Evolutionary conservation across 2,329 filamentous ascomycete species (phyloP), one percentile per base, ranked within the genome.

Genomic region (Coleophoma cylindrospora): DNA sequence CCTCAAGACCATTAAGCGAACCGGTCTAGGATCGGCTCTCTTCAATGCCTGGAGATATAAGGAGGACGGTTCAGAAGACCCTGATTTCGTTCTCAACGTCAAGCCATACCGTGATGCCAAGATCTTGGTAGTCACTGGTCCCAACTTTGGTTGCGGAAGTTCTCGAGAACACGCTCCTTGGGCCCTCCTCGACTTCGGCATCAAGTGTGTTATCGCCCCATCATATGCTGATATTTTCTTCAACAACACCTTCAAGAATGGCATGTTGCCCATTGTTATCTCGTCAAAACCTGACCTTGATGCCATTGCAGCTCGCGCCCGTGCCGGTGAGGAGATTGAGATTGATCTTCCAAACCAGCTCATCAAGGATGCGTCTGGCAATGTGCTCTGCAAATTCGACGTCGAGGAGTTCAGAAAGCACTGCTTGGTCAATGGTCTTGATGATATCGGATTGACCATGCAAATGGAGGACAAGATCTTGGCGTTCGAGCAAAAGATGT

Each of bases 191-290:
- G 94, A 97, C 72, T 97, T 97, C 62, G 94, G 94, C 59, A 96
- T 99, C 74, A 89, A 87, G 66, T 92, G 87, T 68, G 79, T 97
- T 63, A 95, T 97, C 60, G 94, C 92, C 1, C 89, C 90, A 1
- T 91, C 87, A n/a, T 89, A 81, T 59, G 88, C 87, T 51, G 90
- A 95, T 65, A 99, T 99, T 70, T 96, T 96, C 83, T 95, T 92
- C 82, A 96, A 96, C 82, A 99, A 99, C 77, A 94, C 88, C n/a
- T 97, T 96, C 81, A 97, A 99, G 80, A 99, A 99, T 75, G 92
- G 92, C 74, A 97, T 97, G 94, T 76, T 97, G 56, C 91, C 92
- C 44, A 83, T 97, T 54, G 72, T 78, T 52, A 87, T 97, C 65
- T 73, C 78, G 33, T 83, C 92, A 67, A 71, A 82, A 57, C 74